Percentiles rank a stretch among this genome's conserved stretches.
Evolutionary conservation across 2,329 filamentous ascomycete genomes (phyloP).

Genomic region (Penicillium psychrosexuale): DNA sequence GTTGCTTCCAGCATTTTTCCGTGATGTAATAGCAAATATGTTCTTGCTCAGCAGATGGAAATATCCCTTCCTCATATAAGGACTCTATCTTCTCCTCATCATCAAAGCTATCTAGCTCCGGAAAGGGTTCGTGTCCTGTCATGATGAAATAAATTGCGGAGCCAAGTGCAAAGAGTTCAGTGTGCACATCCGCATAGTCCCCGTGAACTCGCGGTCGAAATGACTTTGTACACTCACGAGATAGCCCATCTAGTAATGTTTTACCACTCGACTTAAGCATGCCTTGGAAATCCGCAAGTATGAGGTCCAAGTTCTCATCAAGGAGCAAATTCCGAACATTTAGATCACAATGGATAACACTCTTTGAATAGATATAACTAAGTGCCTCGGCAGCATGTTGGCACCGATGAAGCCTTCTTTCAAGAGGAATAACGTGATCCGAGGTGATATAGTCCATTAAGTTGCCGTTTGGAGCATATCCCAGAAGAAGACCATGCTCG

Average conservation of each 20-base stretch:
- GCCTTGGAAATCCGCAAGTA: conserved; percentile 15
- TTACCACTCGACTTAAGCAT: conserved; percentile 13
- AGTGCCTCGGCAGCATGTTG: conserved; percentile 21
- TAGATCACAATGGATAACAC: not conserved
- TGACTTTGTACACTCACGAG: conserved; percentile 11
- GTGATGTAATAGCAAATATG: too few species aligned
- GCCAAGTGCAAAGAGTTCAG: conserved; percentile 21
- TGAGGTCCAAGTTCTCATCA: conserved; percentile 7
- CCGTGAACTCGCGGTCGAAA: conserved; percentile 8
- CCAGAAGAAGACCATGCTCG: conserved; percentile 12
- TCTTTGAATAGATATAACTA: conserved; percentile 11
- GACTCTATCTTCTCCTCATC: conserved; percentile 6
- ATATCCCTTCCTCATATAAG: too few species aligned
- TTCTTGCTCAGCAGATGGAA: too few species aligned
- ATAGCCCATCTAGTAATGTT: conserved; percentile 13
- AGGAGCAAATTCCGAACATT: not conserved
- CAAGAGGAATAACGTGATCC: not conserved
- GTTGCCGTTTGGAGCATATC: conserved; percentile 9
- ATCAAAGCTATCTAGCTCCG: conserved; percentile 9
- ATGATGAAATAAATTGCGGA: conserved; percentile 21
- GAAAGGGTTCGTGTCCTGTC: conserved; percentile 13
- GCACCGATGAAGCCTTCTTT: conserved; percentile 14
- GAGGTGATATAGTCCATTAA: conserved; percentile 8
- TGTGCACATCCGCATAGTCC: conserved; percentile 11
- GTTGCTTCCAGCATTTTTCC: too few species aligned